phyloP scores from a whole-genome alignment of 768 basidiomycete species.

The Suillus weaverae region DNA sequence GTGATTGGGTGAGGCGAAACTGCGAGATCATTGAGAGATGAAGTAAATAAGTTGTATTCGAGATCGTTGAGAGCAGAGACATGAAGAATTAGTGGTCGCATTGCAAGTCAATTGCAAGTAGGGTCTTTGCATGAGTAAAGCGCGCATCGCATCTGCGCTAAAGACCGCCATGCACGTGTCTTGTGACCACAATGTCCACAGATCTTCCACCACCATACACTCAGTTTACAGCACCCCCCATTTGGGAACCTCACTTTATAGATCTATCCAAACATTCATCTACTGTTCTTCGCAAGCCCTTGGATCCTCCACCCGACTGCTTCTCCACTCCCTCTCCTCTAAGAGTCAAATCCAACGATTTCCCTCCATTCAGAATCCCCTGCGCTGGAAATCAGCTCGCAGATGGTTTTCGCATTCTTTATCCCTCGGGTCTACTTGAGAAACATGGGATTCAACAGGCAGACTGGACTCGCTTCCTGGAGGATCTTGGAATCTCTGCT shows the following conservation, averaged over 20 bases:
- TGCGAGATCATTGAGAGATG: conserved; percentile 54
- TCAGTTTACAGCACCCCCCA: conserved; percentile 20
- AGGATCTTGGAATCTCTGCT: conserved; percentile 29
- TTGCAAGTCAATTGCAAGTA: conserved; percentile 19
- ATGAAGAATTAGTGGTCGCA: conserved; percentile 69
- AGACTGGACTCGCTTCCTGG: conserved; percentile 33
- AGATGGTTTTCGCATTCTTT: conserved; percentile 28
- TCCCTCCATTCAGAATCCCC: conserved; percentile 28
- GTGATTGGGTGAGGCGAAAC: conserved; percentile 27
- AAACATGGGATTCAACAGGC: conserved; percentile 26
- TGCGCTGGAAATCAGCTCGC: conserved; percentile 21
- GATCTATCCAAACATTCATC: conserved; percentile 13
- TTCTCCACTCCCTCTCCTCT: conserved; percentile 29
- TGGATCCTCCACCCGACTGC: conserved; percentile 32
- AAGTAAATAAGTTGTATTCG: conserved; percentile 69
- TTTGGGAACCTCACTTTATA: conserved; percentile 31
- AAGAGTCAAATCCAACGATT: conserved; percentile 26
- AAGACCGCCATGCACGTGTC: not conserved
- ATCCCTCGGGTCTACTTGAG: conserved; percentile 26
- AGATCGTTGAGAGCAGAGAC: conserved; percentile 73
- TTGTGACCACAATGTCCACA: not conserved
- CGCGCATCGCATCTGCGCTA: not conserved
- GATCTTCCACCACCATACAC: conserved; percentile 14
- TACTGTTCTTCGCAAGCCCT: conserved; percentile 17
- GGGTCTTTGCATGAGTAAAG: not conserved